Evolutionary conservation across 805 yeast genomes (phyloP), one percentile per base, ranked within the genome.

Genomic region (Zygoascus ofunaensis): DNA sequence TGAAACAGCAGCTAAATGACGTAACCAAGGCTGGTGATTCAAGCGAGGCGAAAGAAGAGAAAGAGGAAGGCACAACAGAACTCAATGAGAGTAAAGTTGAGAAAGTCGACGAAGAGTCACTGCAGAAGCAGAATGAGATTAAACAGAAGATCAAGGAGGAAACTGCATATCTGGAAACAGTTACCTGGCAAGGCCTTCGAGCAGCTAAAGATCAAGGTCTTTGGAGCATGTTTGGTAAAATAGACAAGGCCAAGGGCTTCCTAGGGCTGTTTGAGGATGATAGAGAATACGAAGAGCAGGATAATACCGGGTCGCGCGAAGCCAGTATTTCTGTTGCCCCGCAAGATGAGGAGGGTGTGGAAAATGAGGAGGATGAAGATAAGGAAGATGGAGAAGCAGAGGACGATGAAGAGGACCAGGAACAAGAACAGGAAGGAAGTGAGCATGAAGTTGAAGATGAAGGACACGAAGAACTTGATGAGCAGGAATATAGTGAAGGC

Each of bases 181-280:
- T 51, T 17, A 61, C 60, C 19, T 73, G 78, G 78, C 67, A 69
- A 43, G 66, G 65, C 1, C 49, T 72, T 35, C 63, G 77, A 43
- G 55, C 65, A 3, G 60, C 72, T 3, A 56, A 76, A 47, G 58
- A 46, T 18, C 43, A 59, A 4, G 58, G 59, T 5, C 53, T 58
- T 28, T 49, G 74, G 52, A 61, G 62, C 42, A 59, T 66, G 21
- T 66, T 72, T 37, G 58, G 53, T 22, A 58, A 61, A 12, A 66
- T 66, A 12, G 60, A 62, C 43, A 68, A 61, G 35, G 46, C 49
- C 0, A 52, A 55, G 5, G 74, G 74, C 10, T 45, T 67, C 8
- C 55, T 55, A 3, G 74, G 74, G 2, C 48, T 71, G n/a, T 69
- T 64, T 48, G 60, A 26, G 10, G 57, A 43, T 24, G 24, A 32